phyloP scores from a whole-genome alignment of 2,329 filamentous ascomycete genomes.

The Sporothrix pallida region DNA sequence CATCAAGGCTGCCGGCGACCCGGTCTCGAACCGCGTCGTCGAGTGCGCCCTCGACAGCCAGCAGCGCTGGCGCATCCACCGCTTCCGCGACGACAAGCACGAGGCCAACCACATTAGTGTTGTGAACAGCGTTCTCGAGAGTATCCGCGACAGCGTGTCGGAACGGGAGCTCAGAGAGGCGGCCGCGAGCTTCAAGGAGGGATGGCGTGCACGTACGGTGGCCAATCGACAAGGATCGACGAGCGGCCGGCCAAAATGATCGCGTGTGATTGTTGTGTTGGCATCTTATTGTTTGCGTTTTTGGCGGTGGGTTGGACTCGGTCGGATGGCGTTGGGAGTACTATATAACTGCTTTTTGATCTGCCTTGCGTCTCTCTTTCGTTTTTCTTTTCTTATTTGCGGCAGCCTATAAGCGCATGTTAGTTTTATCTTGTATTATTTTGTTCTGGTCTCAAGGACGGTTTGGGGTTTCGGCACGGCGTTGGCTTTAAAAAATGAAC shows the following conservation, averaged over 20 bases:
- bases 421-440: not conserved
- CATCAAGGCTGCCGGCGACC: conserved; percentile 74
- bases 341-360: not conserved
- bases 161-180: conserved; percentile 77
- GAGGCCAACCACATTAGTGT: conserved; percentile 89
- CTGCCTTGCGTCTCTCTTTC: not conserved
- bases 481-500: not conserved
- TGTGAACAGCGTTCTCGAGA: conserved; percentile 84
- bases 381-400: not conserved
- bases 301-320: not conserved
- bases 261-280: not conserved
- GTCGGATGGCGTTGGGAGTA: conserved; percentile 7
- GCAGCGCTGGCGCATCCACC: conserved; percentile 81
- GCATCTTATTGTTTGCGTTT: not conserved
- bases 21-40: conserved; percentile 84
- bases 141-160: conserved; percentile 83
- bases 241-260: conserved; percentile 21
- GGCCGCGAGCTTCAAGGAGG: conserved; percentile 73
- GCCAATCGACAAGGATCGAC: conserved; percentile 44
- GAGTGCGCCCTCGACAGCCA: conserved; percentile 84
- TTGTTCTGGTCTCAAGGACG: not conserved
- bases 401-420: not conserved
- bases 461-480: not conserved
- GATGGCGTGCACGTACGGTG: conserved; percentile 71
- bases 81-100: conserved; percentile 90